These are phyloP conservation scores for Paraconiothyrium brasiliense DNA, from an alignment of 2,329 filamentous ascomycete genomes.

Conservation along the genomic window DNA sequence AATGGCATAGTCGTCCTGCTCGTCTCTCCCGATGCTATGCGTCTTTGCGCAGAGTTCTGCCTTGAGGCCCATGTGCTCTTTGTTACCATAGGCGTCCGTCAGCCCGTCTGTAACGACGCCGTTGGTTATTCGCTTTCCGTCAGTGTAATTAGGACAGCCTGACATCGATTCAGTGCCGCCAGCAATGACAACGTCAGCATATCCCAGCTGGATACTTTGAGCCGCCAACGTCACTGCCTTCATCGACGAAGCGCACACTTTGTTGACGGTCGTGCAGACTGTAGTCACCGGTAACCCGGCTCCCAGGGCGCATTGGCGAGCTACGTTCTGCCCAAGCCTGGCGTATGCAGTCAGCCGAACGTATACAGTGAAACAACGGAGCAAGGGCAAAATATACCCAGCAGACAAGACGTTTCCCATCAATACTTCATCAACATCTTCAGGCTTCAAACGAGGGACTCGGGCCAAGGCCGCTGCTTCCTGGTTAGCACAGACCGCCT, in stretches of 20 bases:
- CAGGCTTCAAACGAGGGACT: constrained; percentile 73
- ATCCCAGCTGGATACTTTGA: constrained; percentile 73
- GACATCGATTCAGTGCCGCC: constrained; percentile 96
- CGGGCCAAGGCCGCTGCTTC: constrained; percentile 69
- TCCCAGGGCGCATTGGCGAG: constrained; percentile 84
- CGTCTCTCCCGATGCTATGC: constrained; percentile 75
- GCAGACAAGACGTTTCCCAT: constrained; percentile 88
- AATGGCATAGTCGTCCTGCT: constrained; percentile 83
- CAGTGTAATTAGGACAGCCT: constrained; percentile 84
- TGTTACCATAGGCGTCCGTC: constrained; percentile 75
- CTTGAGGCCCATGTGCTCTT: constrained; percentile 91
- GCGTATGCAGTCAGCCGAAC: neutral
- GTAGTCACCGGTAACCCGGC: constrained; percentile 75
- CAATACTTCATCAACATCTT: constrained; percentile 76
- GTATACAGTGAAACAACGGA: neutral
- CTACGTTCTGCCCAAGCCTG: constrained; percentile 83
- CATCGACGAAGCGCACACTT: constrained; percentile 80
- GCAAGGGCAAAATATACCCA: constrained; percentile 66
- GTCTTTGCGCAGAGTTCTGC: constrained; percentile 83
- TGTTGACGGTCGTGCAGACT: constrained; percentile 82
- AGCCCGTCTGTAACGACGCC: constrained; percentile 81
- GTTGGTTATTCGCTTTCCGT: constrained; percentile 40
- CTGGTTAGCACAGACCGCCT: constrained; percentile 17
- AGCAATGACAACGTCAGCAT: constrained; percentile 75
- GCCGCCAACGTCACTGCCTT: constrained; percentile 75